Evolutionary conservation across 768 basidiomycete species (phyloP).

Genomic region (Hemileccinum rubropunctum): DNA sequence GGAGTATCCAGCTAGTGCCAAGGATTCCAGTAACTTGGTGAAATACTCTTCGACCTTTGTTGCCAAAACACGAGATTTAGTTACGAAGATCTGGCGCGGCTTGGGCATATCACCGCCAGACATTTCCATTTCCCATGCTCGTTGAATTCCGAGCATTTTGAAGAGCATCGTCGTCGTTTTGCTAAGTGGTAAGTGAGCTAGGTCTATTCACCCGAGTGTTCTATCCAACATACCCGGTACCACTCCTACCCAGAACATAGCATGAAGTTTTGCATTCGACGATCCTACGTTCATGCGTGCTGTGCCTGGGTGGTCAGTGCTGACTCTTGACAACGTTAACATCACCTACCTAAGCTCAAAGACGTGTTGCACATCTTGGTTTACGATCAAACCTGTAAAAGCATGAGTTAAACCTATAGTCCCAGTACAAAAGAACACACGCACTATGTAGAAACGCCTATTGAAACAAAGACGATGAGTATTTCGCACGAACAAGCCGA

Average conservation of each 20-base stretch:
- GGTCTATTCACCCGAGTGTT: neutral
- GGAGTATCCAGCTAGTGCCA: constrained; percentile 36
- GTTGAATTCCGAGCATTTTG: constrained; percentile 69
- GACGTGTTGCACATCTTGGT: constrained; percentile 25
- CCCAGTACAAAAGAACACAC: neutral
- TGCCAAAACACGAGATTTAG: constrained; percentile 63
- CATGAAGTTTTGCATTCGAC: constrained; percentile 59
- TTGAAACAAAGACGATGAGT: constrained; percentile 1
- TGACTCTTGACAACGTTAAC: constrained; percentile 12
- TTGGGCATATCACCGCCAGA: constrained; percentile 31
- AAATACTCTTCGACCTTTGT: constrained; percentile 73
- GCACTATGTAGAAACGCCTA: constrained; percentile 25
- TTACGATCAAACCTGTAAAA: constrained; percentile 21
- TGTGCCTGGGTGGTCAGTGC: constrained; percentile 12
- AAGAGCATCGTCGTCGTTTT: constrained; percentile 78
- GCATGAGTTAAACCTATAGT: neutral
- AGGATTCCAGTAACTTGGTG: constrained; percentile 44
- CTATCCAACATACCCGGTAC: constrained; percentile 54
- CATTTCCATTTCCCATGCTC: constrained; percentile 42
- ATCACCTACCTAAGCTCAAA: constrained; percentile 25
- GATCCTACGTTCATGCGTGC: constrained; percentile 50
- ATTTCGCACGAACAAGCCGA: constrained; percentile 36
- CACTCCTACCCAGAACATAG: constrained; percentile 68
- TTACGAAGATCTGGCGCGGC: constrained; percentile 70
- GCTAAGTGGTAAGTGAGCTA: constrained; percentile 30